Base-by-base conservation (phyloP, 2,329 filamentous ascomycete genomes). In the Trematosphaeria pertusa region DNA sequence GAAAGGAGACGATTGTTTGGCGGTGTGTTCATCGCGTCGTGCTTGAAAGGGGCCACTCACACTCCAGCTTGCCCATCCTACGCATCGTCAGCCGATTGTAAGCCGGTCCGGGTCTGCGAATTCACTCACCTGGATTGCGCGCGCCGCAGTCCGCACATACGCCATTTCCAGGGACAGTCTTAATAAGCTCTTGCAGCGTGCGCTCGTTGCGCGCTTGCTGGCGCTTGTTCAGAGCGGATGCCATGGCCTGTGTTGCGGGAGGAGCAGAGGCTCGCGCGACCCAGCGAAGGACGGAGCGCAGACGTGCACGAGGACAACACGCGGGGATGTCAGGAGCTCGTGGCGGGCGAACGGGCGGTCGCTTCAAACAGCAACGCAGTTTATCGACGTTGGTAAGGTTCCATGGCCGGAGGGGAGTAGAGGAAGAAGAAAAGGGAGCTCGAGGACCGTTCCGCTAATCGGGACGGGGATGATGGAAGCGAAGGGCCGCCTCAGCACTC, bases 171-270 rank as follows among this genome's bases (percentile, higher is more conserved):
- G 91, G 84, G 8, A 96, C 81, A 28, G 79, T 85, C 59, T 88
- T 88, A 59, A 97, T 87, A 54, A 99, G 83, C 37, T 97, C 93
- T 68, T 97, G 91, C 58, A 99, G 81, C 45, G 85, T 80, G 70
- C 90, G 90, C 79, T 99, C 94, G 74, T 99, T 97, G 75, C 94
- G 92, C 80, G 89, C 91, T 81, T 97, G 93, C 78, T 97, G 91
- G 75, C 94, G 91, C 82, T 97, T 99, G 80, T 87, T 96, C 72
- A 95, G 80, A 34, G 85, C 80, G 44, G 83, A 81, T 46, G 89
- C 82, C 89, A 92, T 94, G 52, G 43, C 41, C 33, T 22, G 15
- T 33, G 24, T 47, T 62, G 48, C 45, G 32, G n/a, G 43, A 42
- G 37, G 48, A 56, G 48, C 48, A 43, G 54, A 49, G 45, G 56